These are phyloP conservation scores for Apiosordaria backusii DNA, from an alignment of 495 filamentous ascomycete species.

Conservation along the genomic window DNA sequence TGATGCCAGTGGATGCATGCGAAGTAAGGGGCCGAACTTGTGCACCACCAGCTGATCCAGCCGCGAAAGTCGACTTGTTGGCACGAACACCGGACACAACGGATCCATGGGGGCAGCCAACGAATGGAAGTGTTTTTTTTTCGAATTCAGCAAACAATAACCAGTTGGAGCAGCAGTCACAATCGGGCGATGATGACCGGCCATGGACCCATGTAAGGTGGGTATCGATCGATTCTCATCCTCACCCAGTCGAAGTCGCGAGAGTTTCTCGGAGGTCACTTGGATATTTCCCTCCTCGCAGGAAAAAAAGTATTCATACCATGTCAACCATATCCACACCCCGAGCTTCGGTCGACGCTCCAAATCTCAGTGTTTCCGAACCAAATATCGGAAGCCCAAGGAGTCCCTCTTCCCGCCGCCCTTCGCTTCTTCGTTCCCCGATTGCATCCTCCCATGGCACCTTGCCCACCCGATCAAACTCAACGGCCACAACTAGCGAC, in stretches of 20 bases:
- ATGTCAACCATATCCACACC: conserved; percentile 58
- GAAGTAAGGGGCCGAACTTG: conserved; percentile 71
- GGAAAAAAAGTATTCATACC: conserved; percentile 67
- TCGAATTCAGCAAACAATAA: conserved; percentile 26
- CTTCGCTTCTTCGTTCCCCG: conserved; percentile 33
- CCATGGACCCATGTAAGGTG: conserved; percentile 84
- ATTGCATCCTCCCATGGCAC: conserved; percentile 16
- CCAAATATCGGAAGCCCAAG: conserved; percentile 32
- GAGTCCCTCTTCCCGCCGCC: conserved; percentile 37
- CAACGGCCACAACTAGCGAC: conserved; percentile 28
- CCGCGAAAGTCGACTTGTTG: conserved; percentile 43
- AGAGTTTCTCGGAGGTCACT: conserved; percentile 75
- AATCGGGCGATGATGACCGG: conserved; percentile 39
- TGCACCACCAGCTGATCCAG: conserved; percentile 35
- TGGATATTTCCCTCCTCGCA: conserved; percentile 86
- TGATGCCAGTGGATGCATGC: conserved; percentile 88
- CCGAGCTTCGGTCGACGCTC: conserved; percentile 59
- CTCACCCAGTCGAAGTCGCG: conserved; percentile 74
- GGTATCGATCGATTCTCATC: conserved; percentile 71
- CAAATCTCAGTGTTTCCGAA: conserved; percentile 37
- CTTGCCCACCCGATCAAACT: conserved; percentile 26
- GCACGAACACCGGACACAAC: conserved; percentile 41
- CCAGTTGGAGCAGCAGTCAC: conserved; percentile 24
- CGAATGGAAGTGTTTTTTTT: conserved; percentile 37
- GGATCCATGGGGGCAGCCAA: conserved; percentile 25